Base-by-base conservation (phyloP, 192 early-diverging fungal species). In the Diversispora eburnea region DNA sequence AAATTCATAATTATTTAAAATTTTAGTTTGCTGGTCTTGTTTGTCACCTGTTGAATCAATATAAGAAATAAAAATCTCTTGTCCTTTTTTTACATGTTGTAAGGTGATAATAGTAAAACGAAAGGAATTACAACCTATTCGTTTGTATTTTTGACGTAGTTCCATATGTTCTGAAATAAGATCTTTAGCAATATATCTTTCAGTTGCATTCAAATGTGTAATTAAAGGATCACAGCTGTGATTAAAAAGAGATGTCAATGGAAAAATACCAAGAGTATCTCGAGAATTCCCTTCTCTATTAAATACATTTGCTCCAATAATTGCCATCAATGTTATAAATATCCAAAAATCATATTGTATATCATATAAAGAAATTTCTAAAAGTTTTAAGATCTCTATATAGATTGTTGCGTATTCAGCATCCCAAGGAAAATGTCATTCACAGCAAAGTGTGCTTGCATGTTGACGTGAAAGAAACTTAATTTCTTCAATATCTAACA, bases 281-380 rank as follows among this genome's bases (percentile, higher is more conserved):
- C 45, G 43, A 3, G 25, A 5, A 25, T 2, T 49, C 25, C 0
- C 7, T 41, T 67, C 65, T 49, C 65, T 45, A 10, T 45, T 39
- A 67, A 67, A 67, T 22, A 45, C 2, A 67, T 67, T 67, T 25
- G 46, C n/a, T 19, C 47, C 20, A 67, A 67, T 4, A n/a, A 49
- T 51, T 4, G 65, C 20, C 8, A 67, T 67, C 45, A 67, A 67
- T 8, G 65, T 67, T 19, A 66, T 66, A 48, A 66, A 66, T 46
- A 66, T 8, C 64, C 64, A 66, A 66, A 66, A 66, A 66, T 66
- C 64, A 66, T 46, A 66, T 49, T 66, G 41, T 66, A 66, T 5
- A 49, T 66, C 46, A 66, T 66, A 66, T 46, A 66, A 46, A 46
- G 64, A 66, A 66, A 66, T 66, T 19, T 66, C 46, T 3, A 48